phyloP scores from a whole-genome alignment of 208 protist species.

The Acanthamoeba healyi region DNA sequence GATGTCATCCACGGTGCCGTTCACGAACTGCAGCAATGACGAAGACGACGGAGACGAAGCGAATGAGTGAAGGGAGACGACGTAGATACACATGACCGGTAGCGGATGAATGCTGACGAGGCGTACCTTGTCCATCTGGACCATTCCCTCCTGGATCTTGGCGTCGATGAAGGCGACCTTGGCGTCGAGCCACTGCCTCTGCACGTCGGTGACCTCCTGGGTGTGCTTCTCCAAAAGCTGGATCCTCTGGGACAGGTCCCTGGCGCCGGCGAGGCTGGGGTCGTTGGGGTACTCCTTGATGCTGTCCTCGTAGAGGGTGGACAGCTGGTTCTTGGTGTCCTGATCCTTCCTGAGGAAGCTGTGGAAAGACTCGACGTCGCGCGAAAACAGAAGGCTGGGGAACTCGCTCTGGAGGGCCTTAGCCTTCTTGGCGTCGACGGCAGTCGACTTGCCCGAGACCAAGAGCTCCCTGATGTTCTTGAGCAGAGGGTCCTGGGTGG shows the following conservation, averaged over 20 bases:
- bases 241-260: neutral
- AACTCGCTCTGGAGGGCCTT: neutral
- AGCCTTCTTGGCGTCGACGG: neutral
- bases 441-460: neutral
- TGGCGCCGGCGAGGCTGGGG: neutral
- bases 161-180: constrained; percentile 39
- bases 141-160: constrained; percentile 51
- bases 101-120: no score
- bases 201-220: neutral
- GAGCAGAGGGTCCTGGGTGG: neutral
- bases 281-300: constrained; percentile 30
- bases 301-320: neutral
- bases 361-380: neutral
- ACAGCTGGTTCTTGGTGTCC: neutral
- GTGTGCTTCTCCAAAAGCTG: neutral
- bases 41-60: no score
- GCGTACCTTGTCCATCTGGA: constrained; percentile 47
- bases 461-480: constrained; percentile 23
- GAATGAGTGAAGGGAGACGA: no score
- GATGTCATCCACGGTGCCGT: constrained; percentile 39
- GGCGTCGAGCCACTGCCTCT: neutral
- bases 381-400: neutral
- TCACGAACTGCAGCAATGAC: constrained; percentile 41
- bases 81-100: no score
- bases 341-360: neutral